A percentile compares a stretch with the other conserved stretches of the same genome.
phyloP scores from a whole-genome alignment of 108 stramenopile genomes.

The Stephanodiscus minutulus region DNA sequence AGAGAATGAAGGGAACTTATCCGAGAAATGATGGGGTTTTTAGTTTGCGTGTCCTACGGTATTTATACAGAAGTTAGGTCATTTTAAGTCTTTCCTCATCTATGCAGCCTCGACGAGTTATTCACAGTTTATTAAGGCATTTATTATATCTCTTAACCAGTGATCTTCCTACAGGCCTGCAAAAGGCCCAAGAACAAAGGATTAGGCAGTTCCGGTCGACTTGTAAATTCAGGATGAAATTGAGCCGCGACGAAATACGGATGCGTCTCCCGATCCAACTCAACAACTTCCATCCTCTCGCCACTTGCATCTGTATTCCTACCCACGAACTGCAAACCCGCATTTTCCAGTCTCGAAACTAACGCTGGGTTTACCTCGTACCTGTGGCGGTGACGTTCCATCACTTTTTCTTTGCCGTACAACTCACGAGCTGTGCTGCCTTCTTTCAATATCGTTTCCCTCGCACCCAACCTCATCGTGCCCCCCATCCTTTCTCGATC shows the following conservation, averaged over 20 bases:
- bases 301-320: conserved; percentile 56
- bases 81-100: too few species aligned
- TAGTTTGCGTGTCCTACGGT: not conserved
- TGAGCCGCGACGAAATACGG: conserved; percentile 50
- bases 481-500: conserved; percentile 53
- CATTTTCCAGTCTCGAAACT: conserved; percentile 43
- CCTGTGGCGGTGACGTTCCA: conserved; percentile 53
- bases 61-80: too few species aligned
- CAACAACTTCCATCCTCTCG: conserved; percentile 53
- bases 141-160: not conserved
- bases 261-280: conserved; percentile 34
- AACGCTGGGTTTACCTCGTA: conserved; percentile 54
- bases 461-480: conserved; percentile 51
- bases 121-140: not conserved
- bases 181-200: conserved; percentile 49
- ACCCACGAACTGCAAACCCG: conserved; percentile 51
- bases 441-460: conserved; percentile 51
- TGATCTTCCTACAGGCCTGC: conserved; percentile 39
- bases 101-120: not conserved
- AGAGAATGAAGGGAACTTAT: not conserved
- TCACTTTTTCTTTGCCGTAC: conserved; percentile 52
- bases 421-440: conserved; percentile 37
- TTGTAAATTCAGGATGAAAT: conserved; percentile 56
- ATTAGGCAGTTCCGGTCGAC: conserved; percentile 51
- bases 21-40: not conserved